Evolutionary conservation across 345 rosid species (phyloP).

Genomic region (Boechera stricta): DNA sequence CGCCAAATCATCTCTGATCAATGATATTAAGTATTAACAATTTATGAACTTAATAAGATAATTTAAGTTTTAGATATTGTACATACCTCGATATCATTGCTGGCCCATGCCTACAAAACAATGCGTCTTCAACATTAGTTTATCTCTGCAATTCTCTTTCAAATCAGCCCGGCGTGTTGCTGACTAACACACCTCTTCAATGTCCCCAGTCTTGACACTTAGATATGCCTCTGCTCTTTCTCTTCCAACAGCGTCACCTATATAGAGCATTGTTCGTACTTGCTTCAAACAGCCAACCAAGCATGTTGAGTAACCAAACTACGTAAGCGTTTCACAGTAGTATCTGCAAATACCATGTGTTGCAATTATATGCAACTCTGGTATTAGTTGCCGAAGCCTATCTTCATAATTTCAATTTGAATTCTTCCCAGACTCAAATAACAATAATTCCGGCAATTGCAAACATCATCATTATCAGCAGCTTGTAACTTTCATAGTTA

Average conservation of each 20-base stretch:
- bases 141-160: not conserved
- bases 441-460: slow-evolving; percentile 14
- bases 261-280: not conserved
- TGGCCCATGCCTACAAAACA: slow-evolving; percentile 12
- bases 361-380: slow-evolving; percentile 19
- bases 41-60: not conserved
- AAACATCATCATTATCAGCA: slow-evolving; percentile 16
- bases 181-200: not conserved
- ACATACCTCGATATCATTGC: slow-evolving; percentile 11
- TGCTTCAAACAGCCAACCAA: slow-evolving; percentile 28
- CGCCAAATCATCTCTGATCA: not conserved
- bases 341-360: slow-evolving; percentile 3
- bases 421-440: slow-evolving; percentile 24
- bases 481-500: slow-evolving; percentile 13
- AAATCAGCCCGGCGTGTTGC: not conserved
- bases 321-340: not conserved
- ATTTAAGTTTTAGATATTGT: not conserved
- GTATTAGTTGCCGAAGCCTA: slow-evolving; percentile 16
- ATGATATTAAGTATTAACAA: not conserved
- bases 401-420: not conserved
- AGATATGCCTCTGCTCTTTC: slow-evolving; percentile 10
- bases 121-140: not conserved
- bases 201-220: slow-evolving; percentile 9
- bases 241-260: slow-evolving; percentile 8
- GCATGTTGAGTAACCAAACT: not conserved